Conservation (phyloP, 805 yeast genomes). For the Yarrowia sp. region DNA sequence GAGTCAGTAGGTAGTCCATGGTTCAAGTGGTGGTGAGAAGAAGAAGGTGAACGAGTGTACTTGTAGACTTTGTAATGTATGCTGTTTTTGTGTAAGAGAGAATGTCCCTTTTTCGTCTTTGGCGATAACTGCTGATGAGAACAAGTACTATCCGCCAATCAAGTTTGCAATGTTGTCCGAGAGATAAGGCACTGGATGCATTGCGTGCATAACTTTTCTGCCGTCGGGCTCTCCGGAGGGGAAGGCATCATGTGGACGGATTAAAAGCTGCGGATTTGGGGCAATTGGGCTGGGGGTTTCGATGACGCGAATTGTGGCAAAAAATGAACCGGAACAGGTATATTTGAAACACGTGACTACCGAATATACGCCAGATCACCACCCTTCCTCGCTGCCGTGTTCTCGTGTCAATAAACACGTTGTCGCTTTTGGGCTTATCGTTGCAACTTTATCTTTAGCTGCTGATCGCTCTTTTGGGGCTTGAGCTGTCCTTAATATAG, state of each 20-base stretch:
- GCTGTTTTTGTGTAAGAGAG: too few species aligned
- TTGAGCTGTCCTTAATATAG: too few species aligned
- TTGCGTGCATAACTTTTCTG: constrained; percentile 1
- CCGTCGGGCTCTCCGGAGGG: constrained; percentile 19
- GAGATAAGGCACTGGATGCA: constrained; percentile 11
- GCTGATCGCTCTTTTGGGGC: neutral
- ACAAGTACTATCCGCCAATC: constrained; percentile 1
- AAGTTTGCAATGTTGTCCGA: neutral
- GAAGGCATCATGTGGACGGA: neutral
- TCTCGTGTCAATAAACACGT: neutral
- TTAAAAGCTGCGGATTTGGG: too few species aligned
- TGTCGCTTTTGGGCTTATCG: constrained; percentile 12
- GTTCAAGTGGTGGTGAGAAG: neutral
- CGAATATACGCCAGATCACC: neutral
- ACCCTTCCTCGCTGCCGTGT: neutral
- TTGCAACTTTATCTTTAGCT: neutral
- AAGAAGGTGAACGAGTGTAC: neutral
- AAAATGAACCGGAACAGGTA: too few species aligned
- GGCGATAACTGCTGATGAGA: too few species aligned
- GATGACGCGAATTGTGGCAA: too few species aligned
- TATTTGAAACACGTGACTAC: neutral
- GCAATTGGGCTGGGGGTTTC: too few species aligned
- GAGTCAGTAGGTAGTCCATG: constrained; percentile 44
- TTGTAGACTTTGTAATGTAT: neutral
- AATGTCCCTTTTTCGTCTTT: too few species aligned